phyloP scores from a whole-genome alignment of 2,329 filamentous ascomycete genomes.

The Aspergillus pseudotamarii region DNA sequence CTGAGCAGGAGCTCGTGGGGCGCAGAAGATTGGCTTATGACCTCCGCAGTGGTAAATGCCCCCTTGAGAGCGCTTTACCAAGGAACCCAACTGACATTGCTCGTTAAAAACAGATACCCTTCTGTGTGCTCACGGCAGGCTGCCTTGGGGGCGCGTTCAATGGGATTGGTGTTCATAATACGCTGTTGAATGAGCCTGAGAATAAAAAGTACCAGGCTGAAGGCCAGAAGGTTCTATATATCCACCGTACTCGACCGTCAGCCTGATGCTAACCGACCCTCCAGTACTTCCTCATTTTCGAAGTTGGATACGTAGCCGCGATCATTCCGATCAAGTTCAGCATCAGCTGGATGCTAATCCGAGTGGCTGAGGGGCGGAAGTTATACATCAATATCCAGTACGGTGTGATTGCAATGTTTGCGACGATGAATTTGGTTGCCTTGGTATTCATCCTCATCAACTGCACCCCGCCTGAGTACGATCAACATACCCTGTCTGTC shows the following conservation, averaged over 20 bases:
- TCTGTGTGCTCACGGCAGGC: conserved; percentile 22
- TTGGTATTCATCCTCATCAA: conserved; percentile 28
- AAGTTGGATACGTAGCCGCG: conserved; percentile 29
- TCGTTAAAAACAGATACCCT: conserved; percentile 17
- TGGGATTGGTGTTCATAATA: conserved; percentile 23
- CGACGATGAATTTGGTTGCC: conserved; percentile 27
- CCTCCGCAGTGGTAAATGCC: conserved; percentile 21
- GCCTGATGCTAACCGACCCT: not conserved
- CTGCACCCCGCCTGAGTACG: conserved; percentile 25
- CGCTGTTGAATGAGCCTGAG: conserved; percentile 16
- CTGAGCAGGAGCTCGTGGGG: conserved; percentile 24
- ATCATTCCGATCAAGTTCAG: conserved; percentile 32
- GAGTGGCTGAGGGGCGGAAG: conserved; percentile 27
- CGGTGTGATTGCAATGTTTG: conserved; percentile 20
- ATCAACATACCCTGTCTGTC: not conserved
- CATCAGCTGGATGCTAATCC: conserved; percentile 30
- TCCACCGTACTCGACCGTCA: not conserved
- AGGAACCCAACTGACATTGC: not conserved
- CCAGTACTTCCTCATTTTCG: conserved; percentile 30
- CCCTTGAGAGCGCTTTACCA: too few relatives aligned
- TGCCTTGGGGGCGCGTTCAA: conserved; percentile 28
- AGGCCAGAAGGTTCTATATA: conserved; percentile 21
- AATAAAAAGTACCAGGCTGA: conserved; percentile 21
- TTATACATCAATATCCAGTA: conserved; percentile 26
- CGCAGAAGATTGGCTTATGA: conserved; percentile 29